A percentile compares a stretch with the other conserved stretches of the same genome.
Conservation (phyloP, 805 yeast genomes). For the Lipomyces anomalus region DNA sequence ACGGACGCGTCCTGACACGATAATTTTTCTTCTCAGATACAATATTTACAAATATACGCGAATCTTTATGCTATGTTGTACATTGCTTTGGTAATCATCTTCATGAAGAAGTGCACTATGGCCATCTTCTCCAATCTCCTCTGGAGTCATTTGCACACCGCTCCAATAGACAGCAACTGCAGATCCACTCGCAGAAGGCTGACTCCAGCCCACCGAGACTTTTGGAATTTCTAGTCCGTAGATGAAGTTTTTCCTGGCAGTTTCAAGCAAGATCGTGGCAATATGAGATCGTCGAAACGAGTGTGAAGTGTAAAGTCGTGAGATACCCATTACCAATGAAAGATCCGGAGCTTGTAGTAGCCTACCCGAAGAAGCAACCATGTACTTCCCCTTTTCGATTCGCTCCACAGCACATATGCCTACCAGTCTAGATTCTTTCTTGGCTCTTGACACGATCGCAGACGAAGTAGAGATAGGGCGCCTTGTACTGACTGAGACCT, state of each 20-base stretch:
- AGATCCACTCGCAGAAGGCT: constrained; percentile 53
- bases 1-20: too few species aligned
- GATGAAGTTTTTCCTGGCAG: constrained; percentile 37
- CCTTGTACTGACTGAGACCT: too few species aligned
- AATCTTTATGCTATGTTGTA: too few species aligned
- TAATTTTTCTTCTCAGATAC: too few species aligned
- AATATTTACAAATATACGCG: too few species aligned
- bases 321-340: constrained; percentile 37
- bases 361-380: constrained; percentile 39
- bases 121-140: constrained; percentile 10
- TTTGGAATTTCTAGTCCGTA: constrained; percentile 42
- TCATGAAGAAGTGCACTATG: background rate
- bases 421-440: too few species aligned
- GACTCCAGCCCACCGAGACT: constrained; percentile 50
- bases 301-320: constrained; percentile 37
- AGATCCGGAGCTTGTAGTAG: constrained; percentile 38
- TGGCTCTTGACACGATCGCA: constrained; percentile 3
- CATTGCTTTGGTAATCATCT: background rate
- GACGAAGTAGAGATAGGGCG: background rate
- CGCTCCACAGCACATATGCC: constrained; percentile 26
- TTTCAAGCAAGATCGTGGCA: constrained; percentile 38
- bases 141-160: constrained; percentile 7
- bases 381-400: constrained; percentile 14
- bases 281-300: constrained; percentile 42
- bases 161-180: constrained; percentile 38